Conservation (phyloP, 169 alveolate species). For the Plasmodium falciparum region DNA sequence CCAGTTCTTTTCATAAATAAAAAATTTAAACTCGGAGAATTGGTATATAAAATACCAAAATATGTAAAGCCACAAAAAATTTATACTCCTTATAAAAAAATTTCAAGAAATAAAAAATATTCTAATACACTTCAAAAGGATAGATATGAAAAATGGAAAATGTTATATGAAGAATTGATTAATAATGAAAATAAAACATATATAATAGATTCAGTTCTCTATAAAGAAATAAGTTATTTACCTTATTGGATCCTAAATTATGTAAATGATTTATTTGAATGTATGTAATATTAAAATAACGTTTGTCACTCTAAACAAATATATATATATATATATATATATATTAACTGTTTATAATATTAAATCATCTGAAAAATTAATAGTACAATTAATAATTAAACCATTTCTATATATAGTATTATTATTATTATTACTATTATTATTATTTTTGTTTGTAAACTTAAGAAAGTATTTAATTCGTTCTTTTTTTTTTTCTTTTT, state of each 20-base stretch:
- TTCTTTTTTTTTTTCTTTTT: no score
- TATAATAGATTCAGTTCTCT: conserved; percentile 33
- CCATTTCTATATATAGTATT: no score
- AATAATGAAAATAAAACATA: conserved; percentile 33
- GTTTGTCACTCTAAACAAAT: no score
- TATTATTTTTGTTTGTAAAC: no score
- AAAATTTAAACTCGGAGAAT: conserved; percentile 64
- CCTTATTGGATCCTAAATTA: conserved; percentile 73
- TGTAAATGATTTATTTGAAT: conserved; percentile 71
- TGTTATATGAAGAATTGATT: conserved; percentile 32
- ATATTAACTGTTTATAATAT: no score
- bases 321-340: no score
- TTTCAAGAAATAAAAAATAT: conserved; percentile 41
- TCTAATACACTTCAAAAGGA: conserved; percentile 63
- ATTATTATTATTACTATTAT: no score
- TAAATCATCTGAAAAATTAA: no score
- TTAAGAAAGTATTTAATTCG: no score
- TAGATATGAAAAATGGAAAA: conserved; percentile 71
- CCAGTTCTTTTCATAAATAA: conserved; percentile 55
- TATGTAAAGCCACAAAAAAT: conserved; percentile 68
- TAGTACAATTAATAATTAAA: no score
- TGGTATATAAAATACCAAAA: conserved; percentile 62
- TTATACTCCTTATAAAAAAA: conserved; percentile 73
- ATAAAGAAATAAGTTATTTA: conserved; percentile 49
- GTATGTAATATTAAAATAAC: conserved; percentile 12